phyloP scores from a whole-genome alignment of 169 alveolate genomes.

The Cryptosporidium sp. region DNA sequence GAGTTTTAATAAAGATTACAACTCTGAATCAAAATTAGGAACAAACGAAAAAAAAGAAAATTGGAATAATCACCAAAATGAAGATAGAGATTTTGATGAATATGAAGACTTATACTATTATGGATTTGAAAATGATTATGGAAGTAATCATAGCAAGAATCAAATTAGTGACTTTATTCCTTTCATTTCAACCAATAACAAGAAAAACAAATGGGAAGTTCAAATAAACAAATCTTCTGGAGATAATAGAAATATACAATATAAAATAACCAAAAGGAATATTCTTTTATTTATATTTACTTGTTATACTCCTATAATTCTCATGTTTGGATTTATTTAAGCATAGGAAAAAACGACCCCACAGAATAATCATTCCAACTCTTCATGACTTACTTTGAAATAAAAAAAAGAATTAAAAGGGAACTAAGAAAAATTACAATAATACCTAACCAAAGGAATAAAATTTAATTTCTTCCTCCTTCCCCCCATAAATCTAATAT shows the following conservation, averaged over 20 bases:
- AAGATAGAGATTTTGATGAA: neutral
- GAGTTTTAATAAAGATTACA: neutral
- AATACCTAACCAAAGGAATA: too few relatives aligned
- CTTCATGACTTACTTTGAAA: neutral
- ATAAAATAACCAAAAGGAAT: neutral
- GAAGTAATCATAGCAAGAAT: neutral
- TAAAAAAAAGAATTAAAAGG: too few relatives aligned
- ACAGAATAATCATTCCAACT: neutral
- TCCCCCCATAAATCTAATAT: neutral
- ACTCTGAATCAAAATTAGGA: neutral
- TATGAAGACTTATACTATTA: conserved; percentile 6
- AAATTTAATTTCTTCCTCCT: neutral
- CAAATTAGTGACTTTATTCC: conserved; percentile 13
- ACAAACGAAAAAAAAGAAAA: neutral
- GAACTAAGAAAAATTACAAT: neutral
- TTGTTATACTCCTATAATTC: neutral
- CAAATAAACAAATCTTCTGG: conserved; percentile 1
- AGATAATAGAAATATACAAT: neutral
- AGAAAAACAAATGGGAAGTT: neutral
- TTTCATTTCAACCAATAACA: neutral
- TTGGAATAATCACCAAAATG: neutral
- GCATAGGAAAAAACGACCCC: neutral
- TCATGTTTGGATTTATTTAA: neutral
- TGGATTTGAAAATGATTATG: conserved; percentile 7
- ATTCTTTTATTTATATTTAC: neutral